Base-by-base conservation (phyloP, 192 early-diverging fungal species). In the Backusella liffmaniae region DNA sequence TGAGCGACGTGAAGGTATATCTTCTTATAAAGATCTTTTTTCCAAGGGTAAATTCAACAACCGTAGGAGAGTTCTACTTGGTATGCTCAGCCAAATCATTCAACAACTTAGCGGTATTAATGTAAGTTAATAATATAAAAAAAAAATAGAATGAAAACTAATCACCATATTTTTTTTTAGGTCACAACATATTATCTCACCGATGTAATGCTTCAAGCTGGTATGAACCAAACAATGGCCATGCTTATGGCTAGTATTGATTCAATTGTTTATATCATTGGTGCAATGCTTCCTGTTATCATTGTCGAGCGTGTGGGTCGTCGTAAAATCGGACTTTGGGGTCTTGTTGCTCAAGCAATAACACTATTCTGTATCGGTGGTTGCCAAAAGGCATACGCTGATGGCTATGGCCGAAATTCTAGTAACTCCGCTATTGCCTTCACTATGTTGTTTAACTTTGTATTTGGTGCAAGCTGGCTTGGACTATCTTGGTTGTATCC, bases 401-500 rank as follows among this genome's bases (percentile, higher is more conserved):
- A 84, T 68, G 70, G 78, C 46, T 76, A 79, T 30, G 72, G 53
- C 4, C 82, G 70, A 4, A 23, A n/a, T 23, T 73, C 83, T 1
- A 82, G 80, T 35, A 81, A 84, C 39, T 67, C 80, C 70, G 80
- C 84, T 34, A 84, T 91, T 8, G 80, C 88, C 15, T 88, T 86
- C 75, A 84, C 90, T 5, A 91, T 90, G 76, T 39, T 92, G 21
- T 95, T 91, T 76, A 88, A 92, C 37, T 83, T 84, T 73, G 86
- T 84, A 12, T 95, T 95, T 73, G 92, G 92, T 35, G 84, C 82
- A 49, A 88, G 91, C 8, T 95, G 94, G 94, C 91, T 94, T 1
- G 92, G 94, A 30, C 86, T 93, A 16, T 90, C 88, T 9, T 96
- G 93, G 94, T 84, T 93, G 56, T 93, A 94, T 73, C 88, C 93